Percentiles rank a stretch among this genome's conserved stretches.
phyloP scores from a whole-genome alignment of 1,139 yeast species.

The Kurtzmaniella quercitrusa region DNA sequence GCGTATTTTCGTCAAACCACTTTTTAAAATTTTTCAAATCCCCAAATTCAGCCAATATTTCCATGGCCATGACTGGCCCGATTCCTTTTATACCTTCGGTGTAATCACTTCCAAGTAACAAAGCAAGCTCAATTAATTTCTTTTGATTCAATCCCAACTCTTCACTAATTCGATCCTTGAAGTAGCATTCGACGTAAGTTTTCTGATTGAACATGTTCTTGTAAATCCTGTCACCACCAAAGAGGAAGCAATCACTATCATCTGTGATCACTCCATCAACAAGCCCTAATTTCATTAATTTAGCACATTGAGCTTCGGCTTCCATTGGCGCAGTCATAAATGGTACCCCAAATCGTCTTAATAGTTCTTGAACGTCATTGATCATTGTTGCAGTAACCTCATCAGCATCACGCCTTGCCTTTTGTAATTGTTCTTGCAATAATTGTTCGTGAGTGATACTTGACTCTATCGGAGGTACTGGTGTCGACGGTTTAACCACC shows the following conservation, averaged over 20 bases:
- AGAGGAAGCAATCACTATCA: constrained; percentile 93
- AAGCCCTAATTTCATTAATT: constrained; percentile 54
- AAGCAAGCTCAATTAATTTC: constrained; percentile 72
- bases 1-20: constrained; percentile 36
- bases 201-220: constrained; percentile 94
- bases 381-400: constrained; percentile 87
- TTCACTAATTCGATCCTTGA: constrained; percentile 50
- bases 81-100: constrained; percentile 88
- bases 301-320: constrained; percentile 98
- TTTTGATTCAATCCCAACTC: constrained; percentile 63
- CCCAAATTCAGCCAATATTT: constrained; percentile 85
- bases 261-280: constrained; percentile 97
- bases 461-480: constrained; percentile 15
- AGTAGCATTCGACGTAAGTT: constrained; percentile 85
- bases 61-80: constrained; percentile 92
- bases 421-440: constrained; percentile 55
- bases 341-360: constrained; percentile 88
- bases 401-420: constrained; percentile 82
- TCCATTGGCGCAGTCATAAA: constrained; percentile 95
- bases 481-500: constrained; percentile 24
- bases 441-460: constrained; percentile 49
- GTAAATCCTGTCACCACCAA: constrained; percentile 83
- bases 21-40: constrained; percentile 26
- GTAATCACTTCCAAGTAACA: constrained; percentile 87
- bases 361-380: constrained; percentile 80